phyloP scores from a whole-genome alignment of 495 filamentous ascomycete species.

The Cryomyces minteri region DNA sequence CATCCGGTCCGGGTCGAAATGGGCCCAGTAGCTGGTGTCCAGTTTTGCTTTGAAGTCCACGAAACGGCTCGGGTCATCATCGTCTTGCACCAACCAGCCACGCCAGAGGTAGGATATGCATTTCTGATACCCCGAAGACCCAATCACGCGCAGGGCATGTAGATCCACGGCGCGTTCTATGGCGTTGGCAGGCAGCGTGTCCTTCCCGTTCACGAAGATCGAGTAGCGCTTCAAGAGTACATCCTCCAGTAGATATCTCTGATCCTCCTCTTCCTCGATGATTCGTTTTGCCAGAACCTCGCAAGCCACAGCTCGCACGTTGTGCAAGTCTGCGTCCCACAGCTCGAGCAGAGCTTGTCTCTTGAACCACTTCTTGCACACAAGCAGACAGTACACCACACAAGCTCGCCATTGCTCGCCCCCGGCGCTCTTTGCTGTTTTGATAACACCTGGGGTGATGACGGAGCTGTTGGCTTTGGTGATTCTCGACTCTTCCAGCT shows the following conservation, averaged over 20 bases:
- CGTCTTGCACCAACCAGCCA: constrained; percentile 91
- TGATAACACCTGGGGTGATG: constrained; percentile 61
- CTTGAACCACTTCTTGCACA: constrained; percentile 85
- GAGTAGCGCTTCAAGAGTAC: constrained; percentile 85
- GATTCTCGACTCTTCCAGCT: constrained; percentile 53
- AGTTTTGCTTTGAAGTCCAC: constrained; percentile 63
- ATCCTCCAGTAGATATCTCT: constrained; percentile 54
- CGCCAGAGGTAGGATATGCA: constrained; percentile 85
- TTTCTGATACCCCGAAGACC: constrained; percentile 85
- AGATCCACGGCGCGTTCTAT: constrained; percentile 86
- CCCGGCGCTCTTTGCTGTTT: constrained; percentile 63
- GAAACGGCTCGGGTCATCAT: constrained; percentile 71
- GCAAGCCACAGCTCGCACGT: constrained; percentile 63
- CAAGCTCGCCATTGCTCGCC: constrained; percentile 56
- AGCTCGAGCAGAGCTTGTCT: constrained; percentile 63
- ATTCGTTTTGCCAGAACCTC: constrained; percentile 90
- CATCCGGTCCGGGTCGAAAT: constrained; percentile 90
- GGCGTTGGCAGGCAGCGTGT: constrained; percentile 63
- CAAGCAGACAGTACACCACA: constrained; percentile 69
- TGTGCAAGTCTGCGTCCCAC: constrained; percentile 77
- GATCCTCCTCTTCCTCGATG: constrained; percentile 69
- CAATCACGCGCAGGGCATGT: constrained; percentile 73
- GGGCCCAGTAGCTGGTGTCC: constrained; percentile 52
- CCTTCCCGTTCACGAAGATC: constrained; percentile 49
- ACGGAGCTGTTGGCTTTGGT: constrained; percentile 65